These are phyloP conservation scores for Monilinia aucupariae DNA, from an alignment of 2,329 filamentous ascomycete species.

Conservation along the genomic window DNA sequence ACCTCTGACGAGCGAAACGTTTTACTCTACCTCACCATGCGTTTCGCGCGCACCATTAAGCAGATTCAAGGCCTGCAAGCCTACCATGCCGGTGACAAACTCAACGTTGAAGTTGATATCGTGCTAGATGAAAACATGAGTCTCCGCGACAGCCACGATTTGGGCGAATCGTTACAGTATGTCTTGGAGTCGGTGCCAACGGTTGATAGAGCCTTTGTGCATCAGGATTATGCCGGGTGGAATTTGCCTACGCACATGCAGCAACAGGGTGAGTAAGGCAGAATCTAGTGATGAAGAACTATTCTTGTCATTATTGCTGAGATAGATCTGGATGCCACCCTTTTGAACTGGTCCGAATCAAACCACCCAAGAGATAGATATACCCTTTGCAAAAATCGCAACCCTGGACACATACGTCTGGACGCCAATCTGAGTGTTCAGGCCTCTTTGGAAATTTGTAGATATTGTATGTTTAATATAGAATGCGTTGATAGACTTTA, in stretches of 20 bases:
- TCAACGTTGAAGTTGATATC: constrained; percentile 59
- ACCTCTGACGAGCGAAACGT: constrained; percentile 48
- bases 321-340: background rate
- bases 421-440: background rate
- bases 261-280: constrained; percentile 27
- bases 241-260: constrained; percentile 37
- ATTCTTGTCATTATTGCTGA: background rate
- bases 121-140: constrained; percentile 49
- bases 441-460: background rate
- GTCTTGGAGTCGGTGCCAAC: constrained; percentile 47
- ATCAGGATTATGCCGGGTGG: constrained; percentile 37
- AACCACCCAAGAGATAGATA: background rate
- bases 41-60: constrained; percentile 48
- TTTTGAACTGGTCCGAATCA: background rate
- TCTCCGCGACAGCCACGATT: constrained; percentile 50
- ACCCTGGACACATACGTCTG: background rate
- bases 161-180: constrained; percentile 59
- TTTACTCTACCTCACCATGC: constrained; percentile 54
- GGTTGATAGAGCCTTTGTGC: constrained; percentile 40
- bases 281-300: background rate
- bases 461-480: background rate
- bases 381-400: background rate
- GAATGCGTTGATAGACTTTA: too few species aligned
- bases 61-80: constrained; percentile 51
- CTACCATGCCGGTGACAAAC: constrained; percentile 57